Evolutionary conservation across 2,329 filamentous ascomycete species (phyloP).

Genomic region (Colletotrichum agaves): DNA sequence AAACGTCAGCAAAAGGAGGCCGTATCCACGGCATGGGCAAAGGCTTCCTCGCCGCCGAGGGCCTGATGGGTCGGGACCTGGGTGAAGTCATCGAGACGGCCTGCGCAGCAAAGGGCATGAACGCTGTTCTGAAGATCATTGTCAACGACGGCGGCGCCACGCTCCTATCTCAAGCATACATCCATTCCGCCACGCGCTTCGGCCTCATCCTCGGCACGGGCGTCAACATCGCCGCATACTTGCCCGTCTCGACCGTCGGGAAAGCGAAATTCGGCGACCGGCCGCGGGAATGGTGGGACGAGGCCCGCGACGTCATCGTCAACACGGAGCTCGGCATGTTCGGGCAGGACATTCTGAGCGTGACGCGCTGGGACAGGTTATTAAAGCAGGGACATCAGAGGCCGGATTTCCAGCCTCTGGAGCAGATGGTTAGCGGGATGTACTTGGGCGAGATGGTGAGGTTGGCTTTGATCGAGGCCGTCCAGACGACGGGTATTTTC

Average conservation of each 20-base stretch:
- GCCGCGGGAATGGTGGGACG: slow-evolving; percentile 65
- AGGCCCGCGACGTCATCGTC: slow-evolving; percentile 71
- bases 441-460: slow-evolving; percentile 75
- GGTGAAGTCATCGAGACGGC: slow-evolving; percentile 67
- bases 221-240: slow-evolving; percentile 72
- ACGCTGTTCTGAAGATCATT: slow-evolving; percentile 68
- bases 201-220: slow-evolving; percentile 75
- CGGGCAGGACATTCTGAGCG: slow-evolving; percentile 66
- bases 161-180: slow-evolving; percentile 71
- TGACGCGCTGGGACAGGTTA: slow-evolving; percentile 69
- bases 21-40: slow-evolving; percentile 73
- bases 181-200: slow-evolving; percentile 67
- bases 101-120: slow-evolving; percentile 61
- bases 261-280: slow-evolving; percentile 66
- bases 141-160: slow-evolving; percentile 76
- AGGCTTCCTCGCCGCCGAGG: slow-evolving; percentile 68
- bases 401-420: slow-evolving; percentile 71
- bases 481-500: slow-evolving; percentile 63
- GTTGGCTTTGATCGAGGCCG: slow-evolving; percentile 67
- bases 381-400: slow-evolving; percentile 63
- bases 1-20: slow-evolving; percentile 71
- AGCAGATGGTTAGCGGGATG: slow-evolving; percentile 71
- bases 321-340: slow-evolving; percentile 78
- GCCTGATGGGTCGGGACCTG: slow-evolving; percentile 68
- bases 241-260: slow-evolving; percentile 67